These are phyloP conservation scores for Naganishia sp. DNA, from an alignment of 1,284 basidiomycete species.

Conservation along the genomic window DNA sequence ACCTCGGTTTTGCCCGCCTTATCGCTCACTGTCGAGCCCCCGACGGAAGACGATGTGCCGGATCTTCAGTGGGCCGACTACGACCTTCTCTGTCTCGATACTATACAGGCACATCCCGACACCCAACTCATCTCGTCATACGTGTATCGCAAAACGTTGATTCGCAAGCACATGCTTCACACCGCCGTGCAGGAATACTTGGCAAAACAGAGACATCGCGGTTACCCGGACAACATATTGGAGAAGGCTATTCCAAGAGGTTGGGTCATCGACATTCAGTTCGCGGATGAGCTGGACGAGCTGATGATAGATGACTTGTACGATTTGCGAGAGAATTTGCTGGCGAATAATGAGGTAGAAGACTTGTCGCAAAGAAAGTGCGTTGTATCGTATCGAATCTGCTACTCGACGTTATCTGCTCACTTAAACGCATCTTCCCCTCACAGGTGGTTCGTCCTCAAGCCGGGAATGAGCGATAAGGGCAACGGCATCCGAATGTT, in stretches of 20 bases:
- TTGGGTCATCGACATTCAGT: constrained; percentile 85
- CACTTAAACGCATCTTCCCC: neutral
- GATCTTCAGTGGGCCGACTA: constrained; percentile 59
- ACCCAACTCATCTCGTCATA: constrained; percentile 76
- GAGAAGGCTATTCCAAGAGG: constrained; percentile 68
- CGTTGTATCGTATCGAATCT: constrained; percentile 24
- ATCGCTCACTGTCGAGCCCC: constrained; percentile 42
- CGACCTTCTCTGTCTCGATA: constrained; percentile 75
- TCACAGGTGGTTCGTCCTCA: constrained; percentile 78
- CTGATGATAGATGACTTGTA: constrained; percentile 90
- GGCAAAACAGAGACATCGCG: constrained; percentile 63
- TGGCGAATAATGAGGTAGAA: constrained; percentile 50
- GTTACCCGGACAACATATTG: constrained; percentile 57
- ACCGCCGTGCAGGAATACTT: constrained; percentile 72
- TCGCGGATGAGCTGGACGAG: constrained; percentile 93
- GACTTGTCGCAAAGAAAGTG: constrained; percentile 55
- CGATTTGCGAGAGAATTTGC: constrained; percentile 72
- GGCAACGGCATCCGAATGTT: constrained; percentile 95
- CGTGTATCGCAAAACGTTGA: constrained; percentile 86
- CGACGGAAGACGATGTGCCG: constrained; percentile 40
- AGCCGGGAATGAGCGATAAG: constrained; percentile 95
- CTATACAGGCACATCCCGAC: constrained; percentile 57
- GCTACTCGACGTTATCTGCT: neutral
- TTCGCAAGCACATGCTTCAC: constrained; percentile 91
- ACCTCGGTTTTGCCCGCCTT: constrained; percentile 47